Evolutionary conservation across 2,329 filamentous ascomycete species (phyloP).

Genomic region (Amylocarpus encephaloides): DNA sequence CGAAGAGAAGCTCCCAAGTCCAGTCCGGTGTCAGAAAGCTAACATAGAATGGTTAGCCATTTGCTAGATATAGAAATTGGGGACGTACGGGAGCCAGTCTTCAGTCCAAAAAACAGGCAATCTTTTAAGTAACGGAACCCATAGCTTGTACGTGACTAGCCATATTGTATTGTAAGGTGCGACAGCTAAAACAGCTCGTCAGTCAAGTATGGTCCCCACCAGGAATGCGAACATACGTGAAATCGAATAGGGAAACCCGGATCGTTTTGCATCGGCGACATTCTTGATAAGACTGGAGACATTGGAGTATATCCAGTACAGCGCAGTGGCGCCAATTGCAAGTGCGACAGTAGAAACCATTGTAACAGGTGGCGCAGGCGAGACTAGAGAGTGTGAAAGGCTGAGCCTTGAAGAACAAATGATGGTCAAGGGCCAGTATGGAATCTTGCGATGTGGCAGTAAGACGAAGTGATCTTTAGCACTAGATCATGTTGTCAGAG

Average conservation of each 20-base stretch:
- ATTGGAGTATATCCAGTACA: slow-evolving; percentile 22
- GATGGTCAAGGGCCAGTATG: background rate
- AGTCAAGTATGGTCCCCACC: background rate
- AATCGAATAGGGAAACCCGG: slow-evolving; percentile 47
- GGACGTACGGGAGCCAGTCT: slow-evolving; percentile 52
- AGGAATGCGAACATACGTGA: slow-evolving; percentile 40
- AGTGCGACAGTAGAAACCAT: slow-evolving; percentile 24
- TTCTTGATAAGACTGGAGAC: slow-evolving; percentile 37
- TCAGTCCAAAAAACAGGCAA: slow-evolving; percentile 52
- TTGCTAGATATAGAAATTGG: background rate
- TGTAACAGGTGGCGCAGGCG: background rate
- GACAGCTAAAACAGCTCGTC: slow-evolving; percentile 34
- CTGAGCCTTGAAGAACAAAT: background rate
- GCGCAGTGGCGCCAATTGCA: slow-evolving; percentile 13
- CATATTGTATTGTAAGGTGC: slow-evolving; percentile 47
- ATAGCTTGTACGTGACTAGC: slow-evolving; percentile 48
- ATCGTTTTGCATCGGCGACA: slow-evolving; percentile 44
- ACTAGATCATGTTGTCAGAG: too few species aligned
- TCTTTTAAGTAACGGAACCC: slow-evolving; percentile 47
- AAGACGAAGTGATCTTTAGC: too few species aligned
- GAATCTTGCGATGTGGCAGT: too few species aligned
- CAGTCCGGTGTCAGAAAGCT: slow-evolving; percentile 55
- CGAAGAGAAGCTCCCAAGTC: slow-evolving; percentile 48
- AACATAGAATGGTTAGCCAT: background rate
- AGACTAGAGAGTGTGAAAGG: background rate